phyloP scores from a whole-genome alignment of 1,139 yeast genomes.

The Pichia sp. region DNA sequence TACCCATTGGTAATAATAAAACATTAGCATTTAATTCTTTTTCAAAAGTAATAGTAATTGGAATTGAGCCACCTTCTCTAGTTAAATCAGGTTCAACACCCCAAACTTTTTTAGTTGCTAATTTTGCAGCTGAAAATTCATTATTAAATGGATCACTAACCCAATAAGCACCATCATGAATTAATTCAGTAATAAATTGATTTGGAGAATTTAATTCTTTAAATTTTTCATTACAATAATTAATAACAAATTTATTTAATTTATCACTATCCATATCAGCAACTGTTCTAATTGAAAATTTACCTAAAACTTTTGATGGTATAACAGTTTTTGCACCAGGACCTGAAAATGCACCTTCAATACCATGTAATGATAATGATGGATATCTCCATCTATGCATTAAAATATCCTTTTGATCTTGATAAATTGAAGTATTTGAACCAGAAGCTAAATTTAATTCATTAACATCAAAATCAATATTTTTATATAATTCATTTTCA shows the following conservation, averaged over 20 bases:
- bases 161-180: conserved; percentile 97
- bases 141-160: conserved; percentile 90
- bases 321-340: conserved; percentile 98
- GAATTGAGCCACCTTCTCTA: conserved; percentile 98
- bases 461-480: conserved; percentile 75
- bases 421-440: conserved; percentile 72
- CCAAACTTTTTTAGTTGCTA: conserved; percentile 94
- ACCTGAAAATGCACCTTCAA: conserved; percentile 94
- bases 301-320: conserved; percentile 90
- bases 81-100: conserved; percentile 93
- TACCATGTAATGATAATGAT: conserved; percentile 90
- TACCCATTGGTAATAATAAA: conserved; percentile 89
- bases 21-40: conserved; percentile 79
- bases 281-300: conserved; percentile 94
- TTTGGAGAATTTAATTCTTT: conserved; percentile 70
- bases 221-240: conserved; percentile 63
- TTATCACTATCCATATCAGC: conserved; percentile 83
- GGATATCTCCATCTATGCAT: conserved; percentile 99
- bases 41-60: conserved; percentile 90
- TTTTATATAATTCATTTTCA: conserved; percentile 75
- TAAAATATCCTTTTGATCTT: conserved; percentile 72
- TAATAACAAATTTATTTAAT: conserved; percentile 70
- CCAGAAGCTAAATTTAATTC: conserved; percentile 90
- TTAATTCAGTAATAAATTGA: conserved; percentile 60
- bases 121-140: conserved; percentile 87